A percentile compares a stretch with the other conserved stretches of the same genome.
phyloP scores from a whole-genome alignment of 1,139 yeast genomes.

The Pneumocystis carinii region DNA sequence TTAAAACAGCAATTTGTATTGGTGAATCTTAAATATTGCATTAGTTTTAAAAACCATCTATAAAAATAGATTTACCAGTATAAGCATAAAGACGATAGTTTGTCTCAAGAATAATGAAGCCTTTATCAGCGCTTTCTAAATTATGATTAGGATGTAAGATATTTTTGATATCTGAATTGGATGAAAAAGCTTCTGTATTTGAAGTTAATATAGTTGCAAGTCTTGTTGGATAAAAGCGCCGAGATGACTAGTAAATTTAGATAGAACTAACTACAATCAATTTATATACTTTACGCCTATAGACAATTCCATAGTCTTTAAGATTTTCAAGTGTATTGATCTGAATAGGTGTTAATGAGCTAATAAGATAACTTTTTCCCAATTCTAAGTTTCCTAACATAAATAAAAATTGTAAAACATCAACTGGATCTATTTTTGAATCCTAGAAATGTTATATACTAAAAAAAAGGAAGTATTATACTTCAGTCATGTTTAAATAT shows the following conservation, averaged over 20 bases:
- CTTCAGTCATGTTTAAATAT: conserved; percentile 68
- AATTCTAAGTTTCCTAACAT: conserved; percentile 83
- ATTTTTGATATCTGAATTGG: conserved; percentile 10
- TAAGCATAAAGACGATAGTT: conserved; percentile 87
- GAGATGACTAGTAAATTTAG: conserved; percentile 29
- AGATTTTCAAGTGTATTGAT: conserved; percentile 75
- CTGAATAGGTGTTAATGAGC: conserved; percentile 66
- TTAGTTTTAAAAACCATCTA: neutral
- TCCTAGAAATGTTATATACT: conserved; percentile 21
- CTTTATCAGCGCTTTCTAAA: conserved; percentile 24
- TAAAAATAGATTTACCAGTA: conserved; percentile 27
- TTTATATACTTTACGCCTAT: conserved; percentile 37
- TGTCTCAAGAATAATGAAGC: conserved; percentile 79
- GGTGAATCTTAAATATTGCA: conserved; percentile 47
- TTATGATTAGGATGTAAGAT: conserved; percentile 16
- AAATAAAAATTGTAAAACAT: conserved; percentile 81
- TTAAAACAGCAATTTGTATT: conserved; percentile 80
- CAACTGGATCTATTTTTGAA: conserved; percentile 87
- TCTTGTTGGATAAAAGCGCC: conserved; percentile 76
- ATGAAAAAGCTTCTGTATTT: conserved; percentile 43
- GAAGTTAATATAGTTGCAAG: conserved; percentile 83
- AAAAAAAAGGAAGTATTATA: neutral
- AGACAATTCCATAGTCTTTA: conserved; percentile 81
- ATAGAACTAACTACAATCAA: neutral
- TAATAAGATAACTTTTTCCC: conserved; percentile 69